Percentiles rank a stretch among this genome's conserved stretches.
These are phyloP conservation scores for Beauveria sp. DNA, from an alignment of 2,329 filamentous ascomycete genomes.

Conservation along the genomic window DNA sequence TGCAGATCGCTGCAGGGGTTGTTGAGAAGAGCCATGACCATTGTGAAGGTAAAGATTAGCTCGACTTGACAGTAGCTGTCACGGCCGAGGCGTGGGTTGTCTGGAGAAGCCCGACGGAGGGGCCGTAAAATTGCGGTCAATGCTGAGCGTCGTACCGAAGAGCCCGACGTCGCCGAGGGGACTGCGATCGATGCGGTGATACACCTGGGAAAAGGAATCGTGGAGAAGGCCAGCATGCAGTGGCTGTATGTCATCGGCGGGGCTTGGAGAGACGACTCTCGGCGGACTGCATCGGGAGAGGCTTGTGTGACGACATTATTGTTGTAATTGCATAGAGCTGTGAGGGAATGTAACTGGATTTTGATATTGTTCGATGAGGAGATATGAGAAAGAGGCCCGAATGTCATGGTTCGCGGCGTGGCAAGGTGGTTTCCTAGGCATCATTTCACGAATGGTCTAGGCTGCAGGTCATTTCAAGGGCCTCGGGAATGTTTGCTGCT, in stretches of 20 bases:
- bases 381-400: not conserved
- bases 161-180: conserved; percentile 10
- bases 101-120: conserved; percentile 4
- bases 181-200: conserved; percentile 7
- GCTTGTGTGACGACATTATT: conserved; percentile 3
- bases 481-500: not conserved
- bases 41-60: conserved; percentile 1
- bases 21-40: conserved; percentile 9
- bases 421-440: not conserved
- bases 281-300: not conserved
- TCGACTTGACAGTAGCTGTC: conserved; percentile 9
- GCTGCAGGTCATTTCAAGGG: not conserved
- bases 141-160: conserved; percentile 3
- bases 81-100: conserved; percentile 5
- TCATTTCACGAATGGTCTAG: not conserved
- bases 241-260: not conserved
- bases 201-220: conserved; percentile 5
- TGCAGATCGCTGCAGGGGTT: conserved; percentile 12
- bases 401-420: not conserved
- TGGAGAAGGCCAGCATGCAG: conserved; percentile 4
- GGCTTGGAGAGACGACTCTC: conserved; percentile 4
- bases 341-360: not conserved
- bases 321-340: not conserved
- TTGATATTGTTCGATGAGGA: too few species aligned
- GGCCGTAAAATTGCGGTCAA: conserved; percentile 9